Evolutionary conservation across 495 filamentous ascomycete genomes (phyloP), one percentile per base, ranked within the genome.

Genomic region (Lepidopterella palustris): DNA sequence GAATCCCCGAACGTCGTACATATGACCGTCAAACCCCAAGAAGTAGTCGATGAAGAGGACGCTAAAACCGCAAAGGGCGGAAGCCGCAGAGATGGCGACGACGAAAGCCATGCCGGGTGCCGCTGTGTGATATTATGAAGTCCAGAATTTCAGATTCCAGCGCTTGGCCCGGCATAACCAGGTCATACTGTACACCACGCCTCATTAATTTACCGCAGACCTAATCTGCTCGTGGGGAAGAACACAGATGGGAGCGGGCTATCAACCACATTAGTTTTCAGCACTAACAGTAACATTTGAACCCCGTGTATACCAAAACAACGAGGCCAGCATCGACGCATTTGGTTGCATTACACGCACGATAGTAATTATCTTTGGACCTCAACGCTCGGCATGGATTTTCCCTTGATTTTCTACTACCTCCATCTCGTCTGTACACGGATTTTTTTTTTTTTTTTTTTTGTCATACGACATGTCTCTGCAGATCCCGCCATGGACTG

Each of bases 11-110:
- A 95, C 65, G 89, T 95, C 53, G 84, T 96, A 13, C 91, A 96
- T 74, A 95, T 96, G 91, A 93, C 89, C 21, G 81, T 96, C 56
- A 87, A 88, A 66, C 91, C 91, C 1, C 86, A 90, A 72, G 91
- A 96, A 61, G 77, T 93, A 59, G 80, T 92, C 57, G 90, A 96
- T 60, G 91, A 96, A 68, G 90, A 92, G 70, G 91, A 95, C 60
- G 83, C 82, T 32, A 91, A 91, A 70, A 84, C 80, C 24, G 76
- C 82, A 31, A 95, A 95, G 74, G 74, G 80, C 40, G 79, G 79
- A 40, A 72, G 71, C 27, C 76, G 84, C 42, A 83, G 86, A 31
- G 76, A 84, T 45, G 80, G 82, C 42, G 78, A 76, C 39, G 80
- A 79, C 29, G 86, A 89, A 51, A 75, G 83, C 32, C 82, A 80